Percentiles rank a stretch among this genome's conserved stretches.
Evolutionary conservation across 139 green algal genomes (phyloP).

Genomic region (Asterochloris erici): DNA sequence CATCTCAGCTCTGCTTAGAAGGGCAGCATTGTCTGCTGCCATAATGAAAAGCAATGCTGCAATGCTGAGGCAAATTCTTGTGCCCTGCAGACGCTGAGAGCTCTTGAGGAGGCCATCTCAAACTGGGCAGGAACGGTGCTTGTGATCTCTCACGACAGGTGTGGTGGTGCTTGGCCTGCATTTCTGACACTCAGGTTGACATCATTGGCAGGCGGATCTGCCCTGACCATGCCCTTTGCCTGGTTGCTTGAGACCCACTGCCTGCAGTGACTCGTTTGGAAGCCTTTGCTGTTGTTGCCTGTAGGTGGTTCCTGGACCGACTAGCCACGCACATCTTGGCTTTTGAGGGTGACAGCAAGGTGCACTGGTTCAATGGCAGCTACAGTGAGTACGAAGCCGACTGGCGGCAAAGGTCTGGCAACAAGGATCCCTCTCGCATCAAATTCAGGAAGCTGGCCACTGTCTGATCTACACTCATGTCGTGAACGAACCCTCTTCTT

Average conservation of each 20-base stretch:
- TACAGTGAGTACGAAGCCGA: constrained; percentile 76
- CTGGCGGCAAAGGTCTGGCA: constrained; percentile 37
- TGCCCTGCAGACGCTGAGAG: constrained; percentile 51
- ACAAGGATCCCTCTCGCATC: constrained; percentile 54
- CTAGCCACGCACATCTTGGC: constrained; percentile 82
- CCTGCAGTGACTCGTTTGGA: constrained; percentile 16
- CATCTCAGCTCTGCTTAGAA: no score
- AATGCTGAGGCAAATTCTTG: no score
- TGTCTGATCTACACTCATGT: neutral
- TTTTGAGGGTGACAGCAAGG: constrained; percentile 75
- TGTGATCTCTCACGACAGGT: constrained; percentile 78
- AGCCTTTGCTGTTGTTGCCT: neutral
- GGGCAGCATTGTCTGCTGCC: no score
- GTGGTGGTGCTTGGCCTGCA: constrained; percentile 45
- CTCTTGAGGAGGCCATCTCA: constrained; percentile 68
- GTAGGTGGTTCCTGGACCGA: constrained; percentile 67
- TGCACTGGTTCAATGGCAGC: constrained; percentile 66
- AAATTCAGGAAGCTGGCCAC: constrained; percentile 76
- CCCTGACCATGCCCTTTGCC: no score
- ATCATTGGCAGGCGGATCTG: no score
- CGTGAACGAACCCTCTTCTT: no score
- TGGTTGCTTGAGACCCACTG: constrained; percentile 5
- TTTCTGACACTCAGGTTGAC: constrained; percentile 26
- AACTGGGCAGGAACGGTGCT: constrained; percentile 62
- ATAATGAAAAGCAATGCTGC: no score